Evolutionary conservation across 768 basidiomycete species (phyloP).

Genomic region (Suillus paluster): DNA sequence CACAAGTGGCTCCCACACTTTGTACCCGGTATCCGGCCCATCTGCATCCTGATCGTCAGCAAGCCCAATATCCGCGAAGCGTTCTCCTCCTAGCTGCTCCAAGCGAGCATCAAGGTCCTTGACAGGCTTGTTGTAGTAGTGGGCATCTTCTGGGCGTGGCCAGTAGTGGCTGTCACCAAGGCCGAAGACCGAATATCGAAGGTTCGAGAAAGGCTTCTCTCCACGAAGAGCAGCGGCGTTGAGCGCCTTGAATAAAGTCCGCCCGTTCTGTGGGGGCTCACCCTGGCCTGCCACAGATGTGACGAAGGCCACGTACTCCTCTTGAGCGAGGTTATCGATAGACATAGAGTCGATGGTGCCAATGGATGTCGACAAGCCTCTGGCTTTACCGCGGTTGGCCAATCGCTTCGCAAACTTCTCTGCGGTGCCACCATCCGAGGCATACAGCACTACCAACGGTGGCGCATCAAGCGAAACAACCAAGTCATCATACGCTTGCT

Average conservation of each 20-base stretch:
- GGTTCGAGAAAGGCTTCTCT: constrained; percentile 60
- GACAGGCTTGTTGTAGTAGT: constrained; percentile 96
- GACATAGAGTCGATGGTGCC: constrained; percentile 82
- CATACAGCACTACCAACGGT: constrained; percentile 88
- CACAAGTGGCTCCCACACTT: constrained; percentile 87
- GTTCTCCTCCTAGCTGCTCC: constrained; percentile 77
- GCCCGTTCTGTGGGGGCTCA: constrained; percentile 96
- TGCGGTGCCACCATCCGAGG: constrained; percentile 93
- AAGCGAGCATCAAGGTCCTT: constrained; percentile 88
- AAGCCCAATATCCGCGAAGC: constrained; percentile 76
- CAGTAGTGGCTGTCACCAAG: constrained; percentile 99
- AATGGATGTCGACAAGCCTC: constrained; percentile 79
- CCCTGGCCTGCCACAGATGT: constrained; percentile 97
- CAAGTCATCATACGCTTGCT: constrained; percentile 83
- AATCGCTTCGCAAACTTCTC: constrained; percentile 96
- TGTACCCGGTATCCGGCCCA: constrained; percentile 95
- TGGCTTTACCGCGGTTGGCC: constrained; percentile 76
- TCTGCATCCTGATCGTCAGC: constrained; percentile 99
- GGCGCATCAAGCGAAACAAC: constrained; percentile 86
- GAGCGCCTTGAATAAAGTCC: constrained; percentile 85
- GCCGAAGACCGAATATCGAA: constrained; percentile 85
- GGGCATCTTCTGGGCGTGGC: constrained; percentile 95
- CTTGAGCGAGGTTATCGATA: constrained; percentile 73
- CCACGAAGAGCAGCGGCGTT: constrained; percentile 59
- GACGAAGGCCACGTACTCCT: constrained; percentile 80